A percentile compares a stretch with the other conserved stretches of the same genome.
These are phyloP conservation scores for Aspergillus haitiensis DNA, from an alignment of 495 filamentous ascomycete species.

Conservation along the genomic window DNA sequence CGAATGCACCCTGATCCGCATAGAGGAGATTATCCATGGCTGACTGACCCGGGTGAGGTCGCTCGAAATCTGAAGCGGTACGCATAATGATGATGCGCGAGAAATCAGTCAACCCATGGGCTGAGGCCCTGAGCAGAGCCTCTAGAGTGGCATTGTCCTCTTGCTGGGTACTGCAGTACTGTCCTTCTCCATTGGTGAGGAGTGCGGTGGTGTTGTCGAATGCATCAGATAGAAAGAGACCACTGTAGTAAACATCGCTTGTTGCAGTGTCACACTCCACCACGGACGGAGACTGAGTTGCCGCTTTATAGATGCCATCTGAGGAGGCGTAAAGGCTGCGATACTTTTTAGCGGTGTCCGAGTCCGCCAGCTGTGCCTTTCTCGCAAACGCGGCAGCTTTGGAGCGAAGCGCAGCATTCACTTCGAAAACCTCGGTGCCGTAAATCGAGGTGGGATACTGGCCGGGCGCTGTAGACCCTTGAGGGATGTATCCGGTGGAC, in stretches of 20 bases:
- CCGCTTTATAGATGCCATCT: conserved; percentile 49
- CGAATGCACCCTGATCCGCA: conserved; percentile 58
- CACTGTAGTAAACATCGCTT: conserved; percentile 71
- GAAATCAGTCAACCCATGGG: conserved; percentile 61
- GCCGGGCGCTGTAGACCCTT: conserved; percentile 52
- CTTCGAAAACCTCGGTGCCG: conserved; percentile 76
- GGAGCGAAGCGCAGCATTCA: conserved; percentile 61
- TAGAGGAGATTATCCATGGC: conserved; percentile 58
- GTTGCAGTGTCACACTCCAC: conserved; percentile 69
- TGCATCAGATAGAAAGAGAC: conserved; percentile 57
- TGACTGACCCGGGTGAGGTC: conserved; percentile 58
- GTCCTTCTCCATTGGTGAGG: conserved; percentile 66
- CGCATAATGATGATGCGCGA: conserved; percentile 70
- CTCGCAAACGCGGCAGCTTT: conserved; percentile 57
- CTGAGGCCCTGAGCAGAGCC: conserved; percentile 60
- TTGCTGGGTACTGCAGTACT: conserved; percentile 70
- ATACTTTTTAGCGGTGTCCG: conserved; percentile 53
- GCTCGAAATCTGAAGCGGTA: conserved; percentile 71
- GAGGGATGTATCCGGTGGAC: conserved; percentile 65
- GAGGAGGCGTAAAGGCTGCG: conserved; percentile 55
- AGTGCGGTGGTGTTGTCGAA: conserved; percentile 65
- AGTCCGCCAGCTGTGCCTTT: conserved; percentile 57
- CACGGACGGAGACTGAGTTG: conserved; percentile 53
- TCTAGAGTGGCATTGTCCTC: conserved; percentile 75
- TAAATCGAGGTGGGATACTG: conserved; percentile 66